Base-by-base conservation (phyloP, 2,329 filamentous ascomycete genomes). In the Sporothrix inflata region DNA sequence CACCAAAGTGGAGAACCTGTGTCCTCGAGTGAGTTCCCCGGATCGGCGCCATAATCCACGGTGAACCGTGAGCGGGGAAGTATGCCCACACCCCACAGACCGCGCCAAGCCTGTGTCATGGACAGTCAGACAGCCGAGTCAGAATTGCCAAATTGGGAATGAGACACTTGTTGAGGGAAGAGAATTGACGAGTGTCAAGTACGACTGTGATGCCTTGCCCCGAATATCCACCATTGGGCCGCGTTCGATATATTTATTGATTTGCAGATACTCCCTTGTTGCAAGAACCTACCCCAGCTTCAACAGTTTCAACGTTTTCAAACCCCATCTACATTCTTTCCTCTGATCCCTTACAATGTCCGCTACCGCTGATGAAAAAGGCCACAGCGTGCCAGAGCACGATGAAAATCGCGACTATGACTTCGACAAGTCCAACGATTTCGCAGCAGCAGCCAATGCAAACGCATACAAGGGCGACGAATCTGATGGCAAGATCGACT, bases 401-500 rank as follows among this genome's bases (percentile, higher is more conserved):
- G 30, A 61, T 14, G 55, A 61, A 38, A 9, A 38, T 5, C 16
- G 55, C 30, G 27, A 40, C 34, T 19, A 40, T 12, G 55, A 61
- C 14, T 7, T 40, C 7, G 16, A 61, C 2, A 61, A 60, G 55
- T 14, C 27, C 16, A 21, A 19, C 1, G 34, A 34, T 7, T 9
- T 21, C 4, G 19, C 16, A 8, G 16, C 16, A 3, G 16, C 27
- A 5, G 30, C 30, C 14, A 61, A 61, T 19, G 55, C 16, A 12
- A 9, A 38, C 6, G 55, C 55, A 4, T 61, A 40, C 55, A 61
- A 61, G 19, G 55, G 55, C 0, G 55, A 61, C 14, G 30, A 61
- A 6, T 61, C 55, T 4, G 55, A 61, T n/a, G 55, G 30, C 30
- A 61, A 61, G 55, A 61, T 61, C n/a, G 30, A 40, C 30, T 61